A percentile compares a stretch with the other conserved stretches of the same genome.
These are phyloP conservation scores for Paxillus ammoniavirescens DNA, from an alignment of 768 basidiomycete genomes.

Conservation along the genomic window DNA sequence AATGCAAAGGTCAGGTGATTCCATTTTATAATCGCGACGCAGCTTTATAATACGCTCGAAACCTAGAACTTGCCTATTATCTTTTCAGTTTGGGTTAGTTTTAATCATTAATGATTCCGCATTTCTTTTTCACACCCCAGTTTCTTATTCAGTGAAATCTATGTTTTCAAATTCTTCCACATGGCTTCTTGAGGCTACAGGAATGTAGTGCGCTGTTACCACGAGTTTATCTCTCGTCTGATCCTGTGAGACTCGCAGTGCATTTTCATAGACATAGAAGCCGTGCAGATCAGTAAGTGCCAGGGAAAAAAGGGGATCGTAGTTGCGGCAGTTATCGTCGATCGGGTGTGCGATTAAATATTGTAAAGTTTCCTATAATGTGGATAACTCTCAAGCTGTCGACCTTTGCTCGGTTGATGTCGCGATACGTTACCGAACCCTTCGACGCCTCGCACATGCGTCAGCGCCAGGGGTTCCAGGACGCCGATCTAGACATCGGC, in stretches of 20 bases:
- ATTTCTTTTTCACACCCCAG: conserved; percentile 20
- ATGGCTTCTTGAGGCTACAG: conserved; percentile 26
- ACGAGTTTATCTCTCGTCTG: conserved; percentile 30
- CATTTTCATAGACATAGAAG: conserved; percentile 4
- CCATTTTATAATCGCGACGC: conserved; percentile 3
- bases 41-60: conserved; percentile 4
- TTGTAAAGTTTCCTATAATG: conserved; percentile 13
- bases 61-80: conserved; percentile 20
- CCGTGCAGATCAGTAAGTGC: conserved; percentile 6
- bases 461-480: conserved; percentile 4
- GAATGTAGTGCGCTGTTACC: conserved; percentile 23
- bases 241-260: conserved; percentile 13
- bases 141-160: conserved; percentile 5
- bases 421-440: background rate
- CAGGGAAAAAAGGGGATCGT: background rate
- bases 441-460: conserved; percentile 3
- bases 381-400: conserved; percentile 6
- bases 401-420: conserved; percentile 10
- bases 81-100: conserved; percentile 17
- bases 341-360: conserved; percentile 26
- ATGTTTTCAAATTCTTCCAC: conserved; percentile 11
- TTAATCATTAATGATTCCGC: conserved; percentile 20
- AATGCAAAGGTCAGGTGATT: conserved; percentile 1
- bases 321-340: conserved; percentile 11
- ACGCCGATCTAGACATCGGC: conserved; percentile 3